These are phyloP conservation scores for Pseudogymnoascus verrucosus DNA, from an alignment of 2,329 filamentous ascomycete genomes.

Conservation along the genomic window DNA sequence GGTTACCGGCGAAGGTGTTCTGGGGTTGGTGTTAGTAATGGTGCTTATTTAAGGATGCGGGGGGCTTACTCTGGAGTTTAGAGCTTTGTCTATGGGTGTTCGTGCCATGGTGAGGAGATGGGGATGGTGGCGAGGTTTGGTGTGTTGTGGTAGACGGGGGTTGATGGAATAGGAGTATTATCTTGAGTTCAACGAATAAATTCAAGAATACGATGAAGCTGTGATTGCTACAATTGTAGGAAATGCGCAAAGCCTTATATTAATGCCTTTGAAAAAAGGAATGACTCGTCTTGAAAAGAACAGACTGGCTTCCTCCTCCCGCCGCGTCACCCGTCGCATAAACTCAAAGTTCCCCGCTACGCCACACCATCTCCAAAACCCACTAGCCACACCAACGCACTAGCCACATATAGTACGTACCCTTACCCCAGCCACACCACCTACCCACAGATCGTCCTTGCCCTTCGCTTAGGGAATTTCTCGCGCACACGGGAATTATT, in stretches of 20 bases:
- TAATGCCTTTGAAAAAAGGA: neutral
- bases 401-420: conserved; percentile 4
- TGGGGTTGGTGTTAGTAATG: conserved; percentile 27
- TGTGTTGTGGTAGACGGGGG: neutral
- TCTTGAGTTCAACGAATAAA: neutral
- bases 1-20: conserved; percentile 62
- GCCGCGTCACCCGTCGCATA: conserved; percentile 4
- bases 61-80: conserved; percentile 58
- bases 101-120: conserved; percentile 38
- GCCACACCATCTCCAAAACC: neutral
- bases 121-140: neutral
- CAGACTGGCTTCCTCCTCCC: conserved; percentile 1
- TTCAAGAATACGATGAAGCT: neutral
- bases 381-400: neutral
- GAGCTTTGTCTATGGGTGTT: conserved; percentile 58
- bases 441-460: conserved; percentile 5
- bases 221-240: neutral
- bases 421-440: conserved; percentile 5
- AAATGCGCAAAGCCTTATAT: neutral
- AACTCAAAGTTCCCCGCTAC: neutral
- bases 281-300: conserved; percentile 6
- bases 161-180: neutral
- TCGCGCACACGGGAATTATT: conserved; percentile 10
- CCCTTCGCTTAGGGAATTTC: conserved; percentile 12
- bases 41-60: neutral